A percentile compares a stretch with the other conserved stretches of the same genome.
These are phyloP conservation scores for Stenogyne calaminthoides DNA, from an alignment of 305 asterid species.

Conservation along the genomic window DNA sequence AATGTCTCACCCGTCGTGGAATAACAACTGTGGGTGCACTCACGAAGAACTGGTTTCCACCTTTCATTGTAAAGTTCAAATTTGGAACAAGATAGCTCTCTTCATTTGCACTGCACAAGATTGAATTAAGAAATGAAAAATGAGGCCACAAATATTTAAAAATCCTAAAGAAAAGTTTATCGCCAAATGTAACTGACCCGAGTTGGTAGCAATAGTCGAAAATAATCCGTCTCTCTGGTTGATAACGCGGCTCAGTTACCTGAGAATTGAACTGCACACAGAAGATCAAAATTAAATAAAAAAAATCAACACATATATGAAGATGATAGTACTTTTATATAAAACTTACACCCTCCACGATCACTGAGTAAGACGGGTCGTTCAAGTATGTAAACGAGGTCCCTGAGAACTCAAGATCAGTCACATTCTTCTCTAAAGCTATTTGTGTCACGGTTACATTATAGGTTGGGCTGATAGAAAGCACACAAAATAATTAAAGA, in stretches of 20 bases:
- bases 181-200: slow-evolving; percentile 44
- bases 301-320: background rate
- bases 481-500: slow-evolving; percentile 16
- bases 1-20: slow-evolving; percentile 46
- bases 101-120: slow-evolving; percentile 58
- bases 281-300: slow-evolving; percentile 10
- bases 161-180: background rate
- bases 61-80: slow-evolving; percentile 76
- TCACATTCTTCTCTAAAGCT: slow-evolving; percentile 51
- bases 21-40: slow-evolving; percentile 48
- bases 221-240: slow-evolving; percentile 41
- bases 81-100: slow-evolving; percentile 41
- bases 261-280: slow-evolving; percentile 66
- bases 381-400: slow-evolving; percentile 87
- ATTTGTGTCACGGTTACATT: slow-evolving; percentile 73
- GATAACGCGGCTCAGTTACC: slow-evolving; percentile 53
- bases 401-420: slow-evolving; percentile 63
- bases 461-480: slow-evolving; percentile 63
- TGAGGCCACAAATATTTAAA: slow-evolving; percentile 19
- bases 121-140: background rate
- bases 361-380: slow-evolving; percentile 70
- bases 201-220: slow-evolving; percentile 77
- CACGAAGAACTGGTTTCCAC: slow-evolving; percentile 59
- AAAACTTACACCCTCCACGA: slow-evolving; percentile 63
- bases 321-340: background rate